phyloP scores from a whole-genome alignment of 164 flowering plant genomes.

The Nymphaea thermarum region DNA sequence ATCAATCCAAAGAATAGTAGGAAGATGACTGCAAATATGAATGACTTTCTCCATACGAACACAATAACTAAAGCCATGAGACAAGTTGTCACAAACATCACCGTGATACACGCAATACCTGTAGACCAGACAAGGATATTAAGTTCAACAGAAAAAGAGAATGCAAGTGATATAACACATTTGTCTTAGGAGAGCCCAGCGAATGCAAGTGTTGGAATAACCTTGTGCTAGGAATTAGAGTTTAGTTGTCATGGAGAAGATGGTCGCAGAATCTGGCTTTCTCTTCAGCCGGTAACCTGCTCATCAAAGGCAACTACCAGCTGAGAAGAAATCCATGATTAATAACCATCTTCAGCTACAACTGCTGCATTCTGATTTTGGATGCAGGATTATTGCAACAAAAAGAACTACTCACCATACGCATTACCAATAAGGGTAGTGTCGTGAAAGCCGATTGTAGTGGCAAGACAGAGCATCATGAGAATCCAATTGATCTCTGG shows the following conservation, averaged over 20 bases:
- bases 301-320: too few species aligned
- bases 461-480: slow-evolving; percentile 43
- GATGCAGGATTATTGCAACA: too few species aligned
- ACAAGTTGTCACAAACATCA: slow-evolving; percentile 44
- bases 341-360: too few species aligned
- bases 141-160: slow-evolving; percentile 2
- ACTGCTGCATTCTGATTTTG: too few species aligned
- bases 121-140: slow-evolving; percentile 13
- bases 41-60: slow-evolving; percentile 40
- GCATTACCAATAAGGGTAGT: slow-evolving; percentile 48
- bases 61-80: slow-evolving; percentile 39
- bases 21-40: slow-evolving; percentile 24
- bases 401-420: slow-evolving; percentile 35
- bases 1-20: slow-evolving; percentile 40
- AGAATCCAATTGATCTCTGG: slow-evolving; percentile 78
- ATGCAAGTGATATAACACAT: neutral
- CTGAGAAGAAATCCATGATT: too few species aligned
- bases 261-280: too few species aligned
- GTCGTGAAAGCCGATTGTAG: slow-evolving; percentile 42
- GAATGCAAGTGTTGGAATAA: too few species aligned
- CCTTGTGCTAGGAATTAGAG: too few species aligned
- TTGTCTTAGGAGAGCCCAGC: too few species aligned
- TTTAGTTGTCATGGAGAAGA: too few species aligned
- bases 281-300: too few species aligned
- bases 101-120: slow-evolving; percentile 44